Evolutionary conservation across 352 stramenopile genomes (phyloP), one percentile per base, ranked within the genome.

Genomic region (Thraustotheca clavata): DNA sequence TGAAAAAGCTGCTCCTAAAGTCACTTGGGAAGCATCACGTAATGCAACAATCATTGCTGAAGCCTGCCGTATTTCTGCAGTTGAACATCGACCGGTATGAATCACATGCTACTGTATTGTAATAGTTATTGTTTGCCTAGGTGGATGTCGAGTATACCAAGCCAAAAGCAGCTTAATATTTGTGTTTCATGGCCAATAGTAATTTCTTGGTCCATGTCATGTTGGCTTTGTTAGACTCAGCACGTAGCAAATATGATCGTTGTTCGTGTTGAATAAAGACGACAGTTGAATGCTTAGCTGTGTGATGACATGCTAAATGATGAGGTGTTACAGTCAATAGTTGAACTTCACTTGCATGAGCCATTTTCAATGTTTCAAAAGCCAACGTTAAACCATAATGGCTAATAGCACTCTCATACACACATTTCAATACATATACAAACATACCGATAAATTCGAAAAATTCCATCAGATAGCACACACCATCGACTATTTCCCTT

Each of bases 1-100:
- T 16, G 74, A 76, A 38, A 69, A 73, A 0, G 63, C 26, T n/a
- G 55, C 65, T 48, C 80, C 80, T 20, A 33, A 68, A 0, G 76
- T 93, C n/a, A 72, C 84, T 66, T 89, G 79, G 80, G 76, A 77
- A 49, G 81, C 79, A 0, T 76, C 83, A 2, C 76, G 78, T n/a
- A 89, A 89, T 77, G 83, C 83, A 9, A 90, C 83, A 1, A 76
- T 88, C 59, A 73, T 92, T 59, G 77, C 80, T 0, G 83, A 92
- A 62, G 83, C 83, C 0, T 80, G 79, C 59, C 80, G 78, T 20
- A 75, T 88, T 31, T 76, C 82, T 16, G 82, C 82, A 1, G 65
- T 80, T 7, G 68, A 88, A 12, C 38, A 12, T 11, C 20, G 47
- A 52, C n/a, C 18, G 57, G 57, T 65, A 80, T 88, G 67, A 84